These are phyloP conservation scores for Penicillium glabrum DNA, from an alignment of 2,329 filamentous ascomycete genomes.

Conservation along the genomic window DNA sequence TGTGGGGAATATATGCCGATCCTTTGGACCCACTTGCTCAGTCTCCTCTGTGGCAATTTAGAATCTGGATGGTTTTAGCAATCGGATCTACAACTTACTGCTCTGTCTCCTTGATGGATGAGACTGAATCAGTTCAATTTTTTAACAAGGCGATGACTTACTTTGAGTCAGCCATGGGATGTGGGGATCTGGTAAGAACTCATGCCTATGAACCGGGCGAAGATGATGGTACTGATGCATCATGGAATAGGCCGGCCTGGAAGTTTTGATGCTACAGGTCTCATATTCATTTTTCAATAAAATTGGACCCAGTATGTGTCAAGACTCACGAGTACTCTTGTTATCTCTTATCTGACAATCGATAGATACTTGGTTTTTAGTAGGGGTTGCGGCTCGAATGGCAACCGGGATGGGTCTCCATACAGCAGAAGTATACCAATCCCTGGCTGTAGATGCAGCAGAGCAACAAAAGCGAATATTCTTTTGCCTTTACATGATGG, in stretches of 20 bases:
- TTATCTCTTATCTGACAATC: not conserved
- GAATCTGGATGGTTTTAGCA: slow-evolving; percentile 52
- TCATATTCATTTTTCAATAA: slow-evolving; percentile 53
- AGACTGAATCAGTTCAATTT: slow-evolving; percentile 44
- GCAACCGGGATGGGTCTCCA: slow-evolving; percentile 48
- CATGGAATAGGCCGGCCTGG: slow-evolving; percentile 39
- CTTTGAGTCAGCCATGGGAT: slow-evolving; percentile 40
- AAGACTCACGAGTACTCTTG: no score
- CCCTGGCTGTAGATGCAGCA: slow-evolving; percentile 31
- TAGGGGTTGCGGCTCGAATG: slow-evolving; percentile 46
- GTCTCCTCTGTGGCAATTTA: slow-evolving; percentile 39
- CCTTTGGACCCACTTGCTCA: slow-evolving; percentile 29
- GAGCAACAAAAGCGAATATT: slow-evolving; percentile 47
- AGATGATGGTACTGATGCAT: not conserved
- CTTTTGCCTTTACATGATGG: slow-evolving; percentile 53
- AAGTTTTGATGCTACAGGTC: slow-evolving; percentile 48
- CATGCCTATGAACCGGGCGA: not conserved
- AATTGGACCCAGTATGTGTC: slow-evolving; percentile 44
- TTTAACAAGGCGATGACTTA: slow-evolving; percentile 48
- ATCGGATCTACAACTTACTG: slow-evolving; percentile 49
- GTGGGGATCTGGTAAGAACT: slow-evolving; percentile 40
- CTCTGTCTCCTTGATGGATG: slow-evolving; percentile 45
- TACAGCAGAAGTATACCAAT: slow-evolving; percentile 36
- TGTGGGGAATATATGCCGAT: slow-evolving; percentile 32
- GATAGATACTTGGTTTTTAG: slow-evolving; percentile 49